Conservation (phyloP, 768 basidiomycete genomes). For the Termitomyces sp. region DNA sequence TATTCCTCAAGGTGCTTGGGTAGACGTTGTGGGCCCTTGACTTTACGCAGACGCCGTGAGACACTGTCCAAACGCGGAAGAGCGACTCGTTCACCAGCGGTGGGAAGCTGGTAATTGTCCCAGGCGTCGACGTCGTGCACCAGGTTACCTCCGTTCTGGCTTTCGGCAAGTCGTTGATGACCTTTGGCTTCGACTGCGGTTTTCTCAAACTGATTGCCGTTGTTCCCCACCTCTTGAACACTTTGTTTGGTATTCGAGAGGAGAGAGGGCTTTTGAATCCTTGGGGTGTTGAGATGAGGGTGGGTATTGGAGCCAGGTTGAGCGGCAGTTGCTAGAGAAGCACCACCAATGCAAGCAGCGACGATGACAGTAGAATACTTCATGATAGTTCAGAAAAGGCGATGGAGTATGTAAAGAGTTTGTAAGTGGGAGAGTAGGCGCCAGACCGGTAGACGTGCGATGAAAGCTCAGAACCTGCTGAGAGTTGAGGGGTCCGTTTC, state of each 20-base stretch:
- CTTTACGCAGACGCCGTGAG: not conserved
- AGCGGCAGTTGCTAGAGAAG: conserved; percentile 8
- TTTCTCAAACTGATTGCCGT: not conserved
- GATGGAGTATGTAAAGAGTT: not conserved
- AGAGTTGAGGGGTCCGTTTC: conserved; percentile 5
- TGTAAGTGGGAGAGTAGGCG: conserved; percentile 3
- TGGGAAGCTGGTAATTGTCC: not conserved
- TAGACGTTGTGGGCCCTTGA: not conserved
- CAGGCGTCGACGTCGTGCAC: not conserved
- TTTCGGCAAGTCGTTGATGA: not conserved
- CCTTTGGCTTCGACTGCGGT: not conserved
- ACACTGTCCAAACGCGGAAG: not conserved
- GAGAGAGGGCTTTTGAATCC: not conserved
- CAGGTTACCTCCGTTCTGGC: not conserved
- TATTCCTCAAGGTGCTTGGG: not conserved
- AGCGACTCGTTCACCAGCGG: not conserved
- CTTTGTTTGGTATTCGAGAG: not conserved
- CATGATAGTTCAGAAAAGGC: conserved; percentile 6
- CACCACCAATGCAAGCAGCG: conserved; percentile 11
- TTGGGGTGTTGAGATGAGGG: not conserved
- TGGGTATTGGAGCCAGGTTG: not conserved
- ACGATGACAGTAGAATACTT: conserved; percentile 13
- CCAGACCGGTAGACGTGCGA: conserved; percentile 12
- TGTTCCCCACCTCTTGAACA: not conserved
- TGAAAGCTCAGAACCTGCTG: conserved; percentile 15